phyloP scores from a whole-genome alignment of 2,329 filamentous ascomycete species.

The Alternaria sp. region DNA sequence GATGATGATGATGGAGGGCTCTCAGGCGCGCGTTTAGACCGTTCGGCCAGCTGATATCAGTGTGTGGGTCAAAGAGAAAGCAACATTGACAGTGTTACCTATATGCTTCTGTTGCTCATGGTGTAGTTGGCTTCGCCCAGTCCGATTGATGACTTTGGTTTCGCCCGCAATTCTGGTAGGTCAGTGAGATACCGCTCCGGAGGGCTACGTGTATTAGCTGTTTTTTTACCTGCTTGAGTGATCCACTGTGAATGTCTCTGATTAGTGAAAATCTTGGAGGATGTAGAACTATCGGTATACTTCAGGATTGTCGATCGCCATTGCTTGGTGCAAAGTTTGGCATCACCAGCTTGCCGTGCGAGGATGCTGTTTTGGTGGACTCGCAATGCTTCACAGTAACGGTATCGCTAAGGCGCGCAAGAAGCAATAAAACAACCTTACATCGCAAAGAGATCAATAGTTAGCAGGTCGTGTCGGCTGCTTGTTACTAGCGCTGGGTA shows the following conservation, averaged over 20 bases:
- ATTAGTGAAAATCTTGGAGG: background rate
- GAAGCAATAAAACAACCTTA: background rate
- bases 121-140: background rate
- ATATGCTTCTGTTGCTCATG: background rate
- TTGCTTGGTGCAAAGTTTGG: background rate
- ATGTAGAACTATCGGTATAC: background rate
- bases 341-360: background rate
- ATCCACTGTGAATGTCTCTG: background rate
- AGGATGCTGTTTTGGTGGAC: background rate
- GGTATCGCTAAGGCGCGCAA: background rate
- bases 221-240: background rate
- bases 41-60: background rate
- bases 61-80: background rate
- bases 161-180: background rate
- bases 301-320: background rate
- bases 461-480: background rate
- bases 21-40: background rate
- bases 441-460: background rate
- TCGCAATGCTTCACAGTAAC: background rate
- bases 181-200: background rate
- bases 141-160: background rate
- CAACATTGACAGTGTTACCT: background rate
- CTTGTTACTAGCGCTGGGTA: background rate
- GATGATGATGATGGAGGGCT: background rate
- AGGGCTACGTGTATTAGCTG: background rate